Conservation (phyloP, 768 basidiomycete species). For the Paxillus rubicundulus region DNA sequence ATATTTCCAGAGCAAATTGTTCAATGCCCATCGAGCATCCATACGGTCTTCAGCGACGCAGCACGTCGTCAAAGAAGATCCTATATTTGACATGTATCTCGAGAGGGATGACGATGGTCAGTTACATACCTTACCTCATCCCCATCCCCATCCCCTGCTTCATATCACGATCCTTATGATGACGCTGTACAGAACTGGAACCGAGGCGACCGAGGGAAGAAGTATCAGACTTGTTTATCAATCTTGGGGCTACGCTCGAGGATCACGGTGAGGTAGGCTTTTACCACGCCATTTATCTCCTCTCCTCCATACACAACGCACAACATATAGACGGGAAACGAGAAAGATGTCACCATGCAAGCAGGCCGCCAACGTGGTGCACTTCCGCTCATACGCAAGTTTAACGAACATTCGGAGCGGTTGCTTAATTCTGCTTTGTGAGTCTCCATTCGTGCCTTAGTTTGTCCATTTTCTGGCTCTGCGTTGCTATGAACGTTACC, state of each 20-base stretch:
- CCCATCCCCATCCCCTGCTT: background rate
- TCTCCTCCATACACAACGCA: background rate
- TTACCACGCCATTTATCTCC: background rate
- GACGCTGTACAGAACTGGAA: conserved; percentile 56
- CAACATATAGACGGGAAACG: conserved; percentile 71
- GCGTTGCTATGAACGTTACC: no score
- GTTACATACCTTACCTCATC: conserved; percentile 16
- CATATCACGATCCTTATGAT: background rate
- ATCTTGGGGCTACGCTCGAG: conserved; percentile 83
- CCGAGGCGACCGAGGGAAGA: conserved; percentile 69
- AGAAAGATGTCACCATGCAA: conserved; percentile 92
- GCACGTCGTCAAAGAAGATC: conserved; percentile 84
- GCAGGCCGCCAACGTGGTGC: conserved; percentile 86
- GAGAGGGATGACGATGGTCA: conserved; percentile 92
- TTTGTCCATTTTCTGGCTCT: background rate
- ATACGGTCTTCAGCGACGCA: conserved; percentile 83
- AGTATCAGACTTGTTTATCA: conserved; percentile 73
- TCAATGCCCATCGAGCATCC: conserved; percentile 92
- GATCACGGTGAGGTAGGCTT: conserved; percentile 81
- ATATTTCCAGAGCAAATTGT: conserved; percentile 94
- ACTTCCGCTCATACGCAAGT: conserved; percentile 90
- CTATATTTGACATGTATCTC: conserved; percentile 95
- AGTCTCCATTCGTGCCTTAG: conserved; percentile 14
- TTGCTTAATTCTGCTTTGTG: conserved; percentile 79
- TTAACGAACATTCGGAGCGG: conserved; percentile 96